Base-by-base conservation (phyloP, 2,329 filamentous ascomycete species). In the Leptosphaerulina australis region DNA sequence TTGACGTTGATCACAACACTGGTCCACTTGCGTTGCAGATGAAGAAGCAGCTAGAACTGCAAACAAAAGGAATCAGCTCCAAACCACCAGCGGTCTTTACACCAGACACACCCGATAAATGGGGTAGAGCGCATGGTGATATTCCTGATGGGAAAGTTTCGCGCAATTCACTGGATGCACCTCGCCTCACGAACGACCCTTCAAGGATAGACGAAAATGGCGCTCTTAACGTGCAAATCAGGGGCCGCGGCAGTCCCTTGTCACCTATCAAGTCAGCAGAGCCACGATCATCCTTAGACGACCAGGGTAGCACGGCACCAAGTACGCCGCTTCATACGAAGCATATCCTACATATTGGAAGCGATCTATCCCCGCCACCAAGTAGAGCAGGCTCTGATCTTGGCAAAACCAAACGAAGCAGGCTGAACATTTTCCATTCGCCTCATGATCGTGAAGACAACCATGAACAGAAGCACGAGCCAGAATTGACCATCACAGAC, bases 21-120 rank as follows among this genome's bases (percentile, higher is more conserved):
- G 77, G 76, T 6, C 76, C 78, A 5, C 65, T 81, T 17, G 74
- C 76, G 43, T 63, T 74, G 18, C 77, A 77, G 38, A 74, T 79
- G 67, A 68, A 73, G 35, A 59, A 69, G 9, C 62, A 79, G 55
- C 70, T 80, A 41, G 73, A 75, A 36, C 68, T 74, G 35, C 75
- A 79, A 31, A 70, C 71, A n/a, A 64, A 62, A 49, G 70, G 68
- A n/a, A 52, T 63, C 8, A 64, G 73, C 37, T 44, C 56, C 7
- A 66, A 66, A 4, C 70, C 76, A 3, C 72, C 75, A 4, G 65
- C 72, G 7, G 44, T 72, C 2, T 59, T 71, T 3, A 77, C 76
- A 2, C 75, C 75, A 28, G 77, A 78, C 52, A 74, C 72, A 1
- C 69, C 71, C 6, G 64, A 75, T 47, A 74, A 74, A 38, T 74